Evolutionary conservation across 2,329 filamentous ascomycete genomes (phyloP).

Genomic region (Nemania sp.): DNA sequence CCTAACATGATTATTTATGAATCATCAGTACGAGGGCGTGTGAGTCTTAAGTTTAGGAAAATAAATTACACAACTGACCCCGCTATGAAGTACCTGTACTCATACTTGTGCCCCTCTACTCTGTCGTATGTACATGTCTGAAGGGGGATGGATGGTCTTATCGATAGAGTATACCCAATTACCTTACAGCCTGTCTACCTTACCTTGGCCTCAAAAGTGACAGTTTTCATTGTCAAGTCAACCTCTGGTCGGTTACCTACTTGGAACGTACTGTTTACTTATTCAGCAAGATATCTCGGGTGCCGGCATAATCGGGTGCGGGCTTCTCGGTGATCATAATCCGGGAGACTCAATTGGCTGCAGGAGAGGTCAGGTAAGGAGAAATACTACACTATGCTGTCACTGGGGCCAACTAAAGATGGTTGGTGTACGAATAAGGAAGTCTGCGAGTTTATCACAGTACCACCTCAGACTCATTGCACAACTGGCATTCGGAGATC

Average conservation of each 20-base stretch:
- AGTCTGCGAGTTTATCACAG: background rate
- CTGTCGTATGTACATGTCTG: too few relatives aligned
- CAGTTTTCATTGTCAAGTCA: too few relatives aligned
- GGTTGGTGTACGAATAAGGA: background rate
- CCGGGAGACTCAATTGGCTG: too few relatives aligned
- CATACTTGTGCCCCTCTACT: constrained; percentile 8
- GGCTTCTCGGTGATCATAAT: background rate
- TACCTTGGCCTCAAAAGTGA: too few relatives aligned
- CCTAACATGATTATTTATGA: constrained; percentile 10
- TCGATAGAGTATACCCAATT: constrained; percentile 13
- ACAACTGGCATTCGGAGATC: background rate
- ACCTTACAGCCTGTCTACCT: too few relatives aligned
- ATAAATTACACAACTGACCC: constrained; percentile 6
- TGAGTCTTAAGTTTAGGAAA: constrained; percentile 1
- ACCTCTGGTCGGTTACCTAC: too few relatives aligned
- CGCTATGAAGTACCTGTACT: background rate
- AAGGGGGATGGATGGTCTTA: constrained; percentile 1
- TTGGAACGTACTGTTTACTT: too few relatives aligned
- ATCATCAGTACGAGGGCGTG: constrained; percentile 2
- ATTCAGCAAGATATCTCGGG: too few relatives aligned
- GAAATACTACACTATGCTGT: too few relatives aligned
- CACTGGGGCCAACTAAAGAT: background rate
- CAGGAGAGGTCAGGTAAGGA: too few relatives aligned
- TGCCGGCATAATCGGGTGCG: background rate
- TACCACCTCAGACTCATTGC: background rate